Evolutionary conservation across 1,284 basidiomycete species (phyloP).

Genomic region (Puccinia coronata): DNA sequence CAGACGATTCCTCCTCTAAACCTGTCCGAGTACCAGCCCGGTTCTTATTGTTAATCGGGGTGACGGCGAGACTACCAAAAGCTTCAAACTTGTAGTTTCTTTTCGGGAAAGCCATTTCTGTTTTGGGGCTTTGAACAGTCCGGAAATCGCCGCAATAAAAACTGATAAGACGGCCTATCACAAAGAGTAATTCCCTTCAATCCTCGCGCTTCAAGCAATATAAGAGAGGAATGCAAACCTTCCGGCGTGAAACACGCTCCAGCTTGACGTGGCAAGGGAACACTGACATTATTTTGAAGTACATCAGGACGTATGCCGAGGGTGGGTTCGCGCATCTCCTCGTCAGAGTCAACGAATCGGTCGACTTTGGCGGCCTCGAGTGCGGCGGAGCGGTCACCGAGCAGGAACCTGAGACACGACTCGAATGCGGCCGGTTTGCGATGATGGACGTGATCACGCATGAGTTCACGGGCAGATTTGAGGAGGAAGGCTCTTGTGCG

Average conservation of each 20-base stretch:
- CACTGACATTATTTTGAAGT: conserved; percentile 44
- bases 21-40: not conserved
- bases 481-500: conserved; percentile 43
- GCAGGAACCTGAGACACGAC: conserved; percentile 41
- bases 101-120: conserved; percentile 3
- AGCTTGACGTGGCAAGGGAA: conserved; percentile 42
- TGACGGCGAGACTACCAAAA: conserved; percentile 38
- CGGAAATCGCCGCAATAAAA: conserved; percentile 44
- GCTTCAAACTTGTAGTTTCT: conserved; percentile 48
- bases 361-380: conserved; percentile 36
- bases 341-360: conserved; percentile 43
- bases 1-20: conserved; percentile 29
- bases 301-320: conserved; percentile 41
- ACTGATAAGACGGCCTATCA: conserved; percentile 30
- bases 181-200: not conserved
- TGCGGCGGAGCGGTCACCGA: conserved; percentile 37
- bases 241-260: conserved; percentile 32
- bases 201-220: not conserved
- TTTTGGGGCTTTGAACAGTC: conserved; percentile 10
- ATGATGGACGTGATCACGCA: conserved; percentile 35
- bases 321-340: conserved; percentile 37
- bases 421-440: conserved; percentile 42
- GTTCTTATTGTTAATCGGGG: conserved; percentile 19
- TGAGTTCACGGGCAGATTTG: conserved; percentile 47
- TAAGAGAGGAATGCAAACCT: conserved; percentile 25